A percentile compares a stretch with the other conserved stretches of the same genome.
phyloP scores from a whole-genome alignment of 805 yeast genomes.

The Saturnispora kantuleensis region DNA sequence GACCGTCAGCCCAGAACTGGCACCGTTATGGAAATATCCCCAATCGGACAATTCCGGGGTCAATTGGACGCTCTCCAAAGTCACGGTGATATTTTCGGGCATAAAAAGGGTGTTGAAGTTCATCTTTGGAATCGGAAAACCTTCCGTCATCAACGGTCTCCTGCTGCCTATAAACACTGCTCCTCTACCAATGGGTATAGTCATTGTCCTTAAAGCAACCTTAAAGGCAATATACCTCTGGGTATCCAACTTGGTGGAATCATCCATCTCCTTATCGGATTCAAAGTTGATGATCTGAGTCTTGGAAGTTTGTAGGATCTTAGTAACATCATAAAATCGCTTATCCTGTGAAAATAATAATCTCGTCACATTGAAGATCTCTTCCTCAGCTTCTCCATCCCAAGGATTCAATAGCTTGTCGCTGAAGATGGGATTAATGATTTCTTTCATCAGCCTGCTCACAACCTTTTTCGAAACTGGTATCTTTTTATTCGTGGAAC shows the following conservation, averaged over 20 bases:
- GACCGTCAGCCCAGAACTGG: constrained; percentile 68
- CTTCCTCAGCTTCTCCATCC: constrained; percentile 66
- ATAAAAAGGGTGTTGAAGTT: constrained; percentile 56
- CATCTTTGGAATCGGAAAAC: constrained; percentile 67
- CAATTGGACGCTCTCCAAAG: constrained; percentile 45
- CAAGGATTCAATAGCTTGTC: constrained; percentile 46
- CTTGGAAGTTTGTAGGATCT: constrained; percentile 59
- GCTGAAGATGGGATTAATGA: constrained; percentile 30
- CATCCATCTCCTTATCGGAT: constrained; percentile 33
- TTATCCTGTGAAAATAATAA: constrained; percentile 70
- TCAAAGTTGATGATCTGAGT: constrained; percentile 43
- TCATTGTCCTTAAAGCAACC: constrained; percentile 61
- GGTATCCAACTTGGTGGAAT: constrained; percentile 43
- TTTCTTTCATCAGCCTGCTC: constrained; percentile 17
- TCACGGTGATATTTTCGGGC: constrained; percentile 55
- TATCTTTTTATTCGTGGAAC: neutral
- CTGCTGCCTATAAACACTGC: constrained; percentile 60
- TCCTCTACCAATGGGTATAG: constrained; percentile 72
- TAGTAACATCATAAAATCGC: constrained; percentile 67
- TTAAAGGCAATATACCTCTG: constrained; percentile 51
- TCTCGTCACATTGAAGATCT: constrained; percentile 55
- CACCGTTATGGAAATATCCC: constrained; percentile 93
- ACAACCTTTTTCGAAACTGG: constrained; percentile 29
- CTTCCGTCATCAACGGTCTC: constrained; percentile 75
- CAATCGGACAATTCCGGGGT: constrained; percentile 48